Base-by-base conservation (phyloP, 306 rosid genomes). In the Biancaea sappan region DNA sequence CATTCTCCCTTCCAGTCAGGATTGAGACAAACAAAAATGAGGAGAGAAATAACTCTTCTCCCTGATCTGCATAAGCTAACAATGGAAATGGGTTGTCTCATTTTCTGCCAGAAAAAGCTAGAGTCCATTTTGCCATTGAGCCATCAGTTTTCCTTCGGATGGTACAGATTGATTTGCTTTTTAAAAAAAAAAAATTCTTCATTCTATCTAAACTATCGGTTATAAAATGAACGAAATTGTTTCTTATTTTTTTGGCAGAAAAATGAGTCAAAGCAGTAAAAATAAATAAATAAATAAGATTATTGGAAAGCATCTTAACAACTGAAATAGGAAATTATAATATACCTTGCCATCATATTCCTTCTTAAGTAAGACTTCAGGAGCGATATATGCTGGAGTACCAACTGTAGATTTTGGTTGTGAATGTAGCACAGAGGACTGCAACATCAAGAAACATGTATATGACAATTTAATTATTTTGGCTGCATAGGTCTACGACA, bases 401-500 rank as follows among this genome's bases (percentile, higher is more conserved):
- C 98, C 98, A 63, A 93, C 98, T 1, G 98, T 93, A 57, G 98
- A 93, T 86, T 90, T 93, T 76, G 98, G 98, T 85, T 93, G 98
- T 15, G 98, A 93, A 77, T 93, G 98, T 59, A 93, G 84, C 71
- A 91, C 92, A 0, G 97, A 93, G 40, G 98, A 93, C 97, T 93
- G 88, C 66, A 73, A 78, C 76, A 28, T 44, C 58, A 69, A 73
- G 63, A 70, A 82, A 82, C 64, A 76, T 63, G 77, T 52, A 50
- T 43, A 53, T 51, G 70, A 35, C 25, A 74, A 52, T 1, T 0
- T 13, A 28, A 12, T 57, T 28, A 54, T 24, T 54, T 54, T 12
- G 34, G 18, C 34, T 13, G 32, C 61, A 13, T 10, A 12, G 28
- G 14, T 54, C 18, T 25, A 25, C 4, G 18, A 52, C 31, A 5